Evolutionary conservation across 1,139 yeast genomes (phyloP).

Genomic region (Schwanniomyces etchellsii): DNA sequence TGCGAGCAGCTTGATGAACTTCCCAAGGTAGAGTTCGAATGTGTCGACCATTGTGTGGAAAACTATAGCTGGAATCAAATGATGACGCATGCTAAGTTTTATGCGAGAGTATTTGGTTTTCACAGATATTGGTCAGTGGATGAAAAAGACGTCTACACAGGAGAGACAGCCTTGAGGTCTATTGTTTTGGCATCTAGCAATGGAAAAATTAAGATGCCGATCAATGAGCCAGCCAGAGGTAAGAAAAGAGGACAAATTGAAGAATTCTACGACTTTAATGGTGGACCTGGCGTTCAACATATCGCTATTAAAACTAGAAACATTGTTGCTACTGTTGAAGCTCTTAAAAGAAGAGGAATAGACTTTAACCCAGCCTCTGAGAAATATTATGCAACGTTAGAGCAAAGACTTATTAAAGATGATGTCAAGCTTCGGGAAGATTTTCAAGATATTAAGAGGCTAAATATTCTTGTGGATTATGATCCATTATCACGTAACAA

Average conservation of each 20-base stretch:
- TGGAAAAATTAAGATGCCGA: conserved; percentile 69
- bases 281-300: conserved; percentile 83
- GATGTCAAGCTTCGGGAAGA: conserved; percentile 43
- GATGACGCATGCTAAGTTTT: conserved; percentile 51
- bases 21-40: conserved; percentile 30
- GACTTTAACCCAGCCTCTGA: conserved; percentile 59
- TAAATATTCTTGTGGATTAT: conserved; percentile 67
- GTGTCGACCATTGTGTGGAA: conserved; percentile 76
- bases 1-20: conserved; percentile 8
- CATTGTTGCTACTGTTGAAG: conserved; percentile 52
- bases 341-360: conserved; percentile 56
- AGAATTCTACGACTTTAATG: conserved; percentile 69
- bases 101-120: conserved; percentile 62
- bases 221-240: conserved; percentile 77
- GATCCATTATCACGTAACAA: conserved; percentile 42
- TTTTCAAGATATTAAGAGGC: conserved; percentile 28
- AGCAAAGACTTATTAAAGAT: conserved; percentile 31
- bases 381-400: conserved; percentile 49
- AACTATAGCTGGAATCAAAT: conserved; percentile 69
- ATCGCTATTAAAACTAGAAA: conserved; percentile 61
- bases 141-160: conserved; percentile 66
- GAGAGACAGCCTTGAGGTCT: conserved; percentile 62
- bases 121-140: conserved; percentile 83
- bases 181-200: conserved; percentile 71
- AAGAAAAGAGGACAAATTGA: conserved; percentile 69